Conservation (phyloP, 306 rosid species). For the Quercus robur region DNA sequence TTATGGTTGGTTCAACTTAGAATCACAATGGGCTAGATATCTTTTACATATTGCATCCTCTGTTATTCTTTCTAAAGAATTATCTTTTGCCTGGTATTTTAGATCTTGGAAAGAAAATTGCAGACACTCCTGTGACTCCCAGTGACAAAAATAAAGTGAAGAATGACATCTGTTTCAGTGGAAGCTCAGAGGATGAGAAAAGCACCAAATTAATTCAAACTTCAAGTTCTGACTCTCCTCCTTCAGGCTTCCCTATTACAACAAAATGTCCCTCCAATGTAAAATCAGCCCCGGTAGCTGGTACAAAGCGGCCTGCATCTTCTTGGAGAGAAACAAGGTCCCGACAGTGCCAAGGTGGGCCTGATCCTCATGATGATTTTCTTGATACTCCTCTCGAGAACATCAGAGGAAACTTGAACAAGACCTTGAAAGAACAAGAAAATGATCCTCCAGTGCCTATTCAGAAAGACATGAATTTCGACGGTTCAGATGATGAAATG, state of each 20-base stretch:
- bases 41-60: slow-evolving; percentile 4
- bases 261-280: slow-evolving; percentile 36
- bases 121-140: slow-evolving; percentile 30
- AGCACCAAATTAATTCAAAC: slow-evolving; percentile 23
- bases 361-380: slow-evolving; percentile 90
- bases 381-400: slow-evolving; percentile 86
- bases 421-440: slow-evolving; percentile 34
- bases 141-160: slow-evolving; percentile 32
- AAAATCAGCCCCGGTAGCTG: slow-evolving; percentile 43
- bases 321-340: slow-evolving; percentile 84
- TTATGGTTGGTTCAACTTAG: not conserved
- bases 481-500: slow-evolving; percentile 74
- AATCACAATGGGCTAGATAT: slow-evolving; percentile 8
- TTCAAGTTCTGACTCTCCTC: slow-evolving; percentile 24
- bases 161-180: slow-evolving; percentile 23
- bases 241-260: slow-evolving; percentile 26
- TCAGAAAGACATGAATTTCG: slow-evolving; percentile 32
- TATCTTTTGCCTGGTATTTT: slow-evolving; percentile 19
- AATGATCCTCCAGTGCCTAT: slow-evolving; percentile 10
- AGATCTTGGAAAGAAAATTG: slow-evolving; percentile 43
- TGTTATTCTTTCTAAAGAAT: slow-evolving; percentile 3
- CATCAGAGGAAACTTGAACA: slow-evolving; percentile 60
- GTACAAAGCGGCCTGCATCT: slow-evolving; percentile 69
- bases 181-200: slow-evolving; percentile 32
- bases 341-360: slow-evolving; percentile 61